Evolutionary conservation across 2,329 filamentous ascomycete genomes (phyloP).

Genomic region (Sporothrix mexicana): DNA sequence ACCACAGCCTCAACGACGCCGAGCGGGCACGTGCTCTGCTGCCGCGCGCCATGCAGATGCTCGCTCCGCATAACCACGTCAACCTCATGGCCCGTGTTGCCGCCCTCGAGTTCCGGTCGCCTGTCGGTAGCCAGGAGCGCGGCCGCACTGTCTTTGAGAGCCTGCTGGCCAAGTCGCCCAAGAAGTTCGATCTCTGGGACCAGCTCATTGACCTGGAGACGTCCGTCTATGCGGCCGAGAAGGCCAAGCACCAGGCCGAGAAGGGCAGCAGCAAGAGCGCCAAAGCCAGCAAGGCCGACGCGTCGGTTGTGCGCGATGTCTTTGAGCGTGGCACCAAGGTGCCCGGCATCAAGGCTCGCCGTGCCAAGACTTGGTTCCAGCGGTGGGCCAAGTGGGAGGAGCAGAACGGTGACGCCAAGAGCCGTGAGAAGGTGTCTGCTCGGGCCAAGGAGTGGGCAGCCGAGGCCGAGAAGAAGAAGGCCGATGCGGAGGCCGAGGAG

Average conservation of each 20-base stretch:
- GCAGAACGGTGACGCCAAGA: slow-evolving; percentile 71
- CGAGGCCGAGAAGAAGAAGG: slow-evolving; percentile 50
- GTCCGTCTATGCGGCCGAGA: slow-evolving; percentile 57
- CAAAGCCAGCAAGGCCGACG: slow-evolving; percentile 53
- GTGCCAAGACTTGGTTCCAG: slow-evolving; percentile 88
- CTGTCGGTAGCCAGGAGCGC: slow-evolving; percentile 82
- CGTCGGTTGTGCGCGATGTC: slow-evolving; percentile 68
- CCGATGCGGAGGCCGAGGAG: slow-evolving; percentile 39
- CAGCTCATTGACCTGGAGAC: slow-evolving; percentile 87
- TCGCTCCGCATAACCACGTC: slow-evolving; percentile 70
- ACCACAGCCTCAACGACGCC: slow-evolving; percentile 72
- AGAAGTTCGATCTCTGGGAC: slow-evolving; percentile 92
- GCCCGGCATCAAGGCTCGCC: slow-evolving; percentile 76
- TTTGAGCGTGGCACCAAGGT: slow-evolving; percentile 79
- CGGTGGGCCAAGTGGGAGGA: slow-evolving; percentile 91
- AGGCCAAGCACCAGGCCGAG: slow-evolving; percentile 47
- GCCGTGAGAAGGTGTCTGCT: slow-evolving; percentile 71
- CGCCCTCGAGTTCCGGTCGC: slow-evolving; percentile 85
- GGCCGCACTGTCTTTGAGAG: slow-evolving; percentile 95
- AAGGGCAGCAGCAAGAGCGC: slow-evolving; percentile 48
- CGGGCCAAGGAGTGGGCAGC: slow-evolving; percentile 74
- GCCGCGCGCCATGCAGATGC: slow-evolving; percentile 80
- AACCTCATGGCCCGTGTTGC: slow-evolving; percentile 86
- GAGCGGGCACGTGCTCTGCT: slow-evolving; percentile 80
- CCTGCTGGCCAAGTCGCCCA: slow-evolving; percentile 81